Conservation (phyloP, 345 rosid genomes). For the Geranium brycei region DNA sequence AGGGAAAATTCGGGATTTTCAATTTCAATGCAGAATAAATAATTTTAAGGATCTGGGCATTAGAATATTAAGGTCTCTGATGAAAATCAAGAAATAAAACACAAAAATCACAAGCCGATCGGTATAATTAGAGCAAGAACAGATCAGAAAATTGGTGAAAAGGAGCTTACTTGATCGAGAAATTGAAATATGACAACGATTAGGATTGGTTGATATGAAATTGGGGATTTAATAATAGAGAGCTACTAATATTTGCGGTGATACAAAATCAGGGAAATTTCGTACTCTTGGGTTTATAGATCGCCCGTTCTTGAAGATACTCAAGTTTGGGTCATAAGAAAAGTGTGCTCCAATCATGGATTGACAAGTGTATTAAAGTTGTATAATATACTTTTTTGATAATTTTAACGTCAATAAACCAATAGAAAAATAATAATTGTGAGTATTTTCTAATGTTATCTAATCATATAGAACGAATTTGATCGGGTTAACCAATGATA, state of each 20-base stretch:
- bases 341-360: background rate
- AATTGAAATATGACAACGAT: background rate
- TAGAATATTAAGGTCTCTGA: background rate
- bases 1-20: background rate
- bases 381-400: no score
- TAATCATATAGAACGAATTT: no score
- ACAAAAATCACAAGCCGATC: background rate
- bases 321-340: background rate
- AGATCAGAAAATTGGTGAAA: background rate
- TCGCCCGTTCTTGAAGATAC: background rate
- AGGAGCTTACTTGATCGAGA: background rate
- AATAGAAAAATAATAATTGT: no score
- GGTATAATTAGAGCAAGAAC: background rate
- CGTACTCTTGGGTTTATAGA: background rate
- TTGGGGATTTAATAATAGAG: background rate
- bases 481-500: no score
- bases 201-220: background rate
- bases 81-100: background rate
- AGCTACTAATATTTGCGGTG: background rate
- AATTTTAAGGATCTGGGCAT: background rate
- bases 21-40: no score
- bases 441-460: no score
- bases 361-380: background rate
- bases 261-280: background rate
- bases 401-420: no score